A percentile compares a stretch with the other conserved stretches of the same genome.
phyloP scores from a whole-genome alignment of 1,139 yeast genomes.

The Taphrina populina region DNA sequence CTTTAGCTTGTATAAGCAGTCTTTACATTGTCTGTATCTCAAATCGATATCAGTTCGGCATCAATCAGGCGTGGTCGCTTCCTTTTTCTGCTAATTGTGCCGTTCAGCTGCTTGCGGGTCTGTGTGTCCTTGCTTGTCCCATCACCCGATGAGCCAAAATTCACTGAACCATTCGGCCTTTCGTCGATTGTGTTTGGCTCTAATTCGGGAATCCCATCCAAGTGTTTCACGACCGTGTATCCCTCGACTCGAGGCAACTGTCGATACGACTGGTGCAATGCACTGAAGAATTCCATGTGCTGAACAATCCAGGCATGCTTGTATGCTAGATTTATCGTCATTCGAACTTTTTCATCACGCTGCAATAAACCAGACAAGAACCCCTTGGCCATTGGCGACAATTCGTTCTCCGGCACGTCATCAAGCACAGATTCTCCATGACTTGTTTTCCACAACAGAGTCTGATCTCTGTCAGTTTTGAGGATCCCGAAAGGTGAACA shows the following conservation, averaged over 20 bases:
- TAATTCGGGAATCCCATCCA: conserved; percentile 13
- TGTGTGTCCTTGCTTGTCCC: too few species aligned
- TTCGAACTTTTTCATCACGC: conserved; percentile 48
- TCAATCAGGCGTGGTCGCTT: too few species aligned
- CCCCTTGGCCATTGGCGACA: conserved; percentile 41
- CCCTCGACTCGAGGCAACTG: too few species aligned
- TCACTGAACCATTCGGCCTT: too few species aligned
- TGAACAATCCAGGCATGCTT: conserved; percentile 53
- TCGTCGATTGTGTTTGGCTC: too few species aligned
- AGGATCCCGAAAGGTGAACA: conserved; percentile 17
- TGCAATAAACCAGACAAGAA: conserved; percentile 51
- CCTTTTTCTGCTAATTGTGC: too few species aligned
- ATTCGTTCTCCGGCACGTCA: neutral
- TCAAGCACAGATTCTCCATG: conserved; percentile 4
- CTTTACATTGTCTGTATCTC: too few species aligned
- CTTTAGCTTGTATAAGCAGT: too few species aligned
- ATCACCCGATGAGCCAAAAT: too few species aligned
- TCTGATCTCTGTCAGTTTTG: conserved; percentile 11
- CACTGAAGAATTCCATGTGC: conserved; percentile 43
- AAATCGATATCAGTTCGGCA: too few species aligned
- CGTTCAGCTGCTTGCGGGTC: too few species aligned
- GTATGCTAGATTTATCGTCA: conserved; percentile 47
- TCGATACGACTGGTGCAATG: conserved; percentile 41
- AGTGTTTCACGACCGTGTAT: neutral
- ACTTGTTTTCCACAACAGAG: neutral